Percentiles rank a stretch among this genome's conserved stretches.
These are phyloP conservation scores for Coemansia sp. DNA, from an alignment of 192 early-diverging fungal species.

Conservation along the genomic window DNA sequence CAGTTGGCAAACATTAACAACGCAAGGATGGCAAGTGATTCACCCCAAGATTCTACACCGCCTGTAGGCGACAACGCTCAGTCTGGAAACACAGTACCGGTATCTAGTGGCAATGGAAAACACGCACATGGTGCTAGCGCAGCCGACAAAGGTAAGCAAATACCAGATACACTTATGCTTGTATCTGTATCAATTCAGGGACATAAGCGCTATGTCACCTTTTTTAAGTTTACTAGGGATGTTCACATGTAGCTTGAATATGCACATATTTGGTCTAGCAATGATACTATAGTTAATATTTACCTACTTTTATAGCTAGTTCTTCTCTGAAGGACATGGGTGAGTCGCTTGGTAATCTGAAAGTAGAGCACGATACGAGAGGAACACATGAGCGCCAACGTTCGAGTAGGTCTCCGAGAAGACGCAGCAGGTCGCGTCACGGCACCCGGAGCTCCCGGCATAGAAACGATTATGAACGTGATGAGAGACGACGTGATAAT, in stretches of 20 bases:
- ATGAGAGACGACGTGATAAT: conserved; percentile 53
- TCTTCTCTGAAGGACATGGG: conserved; percentile 45
- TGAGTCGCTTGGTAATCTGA: conserved; percentile 16
- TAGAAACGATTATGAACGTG: conserved; percentile 56
- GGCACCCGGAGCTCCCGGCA: conserved; percentile 49
- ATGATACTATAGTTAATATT: not conserved
- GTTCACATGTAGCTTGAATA: not conserved
- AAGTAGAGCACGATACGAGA: not conserved
- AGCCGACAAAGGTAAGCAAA: conserved; percentile 17
- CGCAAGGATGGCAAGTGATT: conserved; percentile 14
- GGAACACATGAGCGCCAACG: conserved; percentile 7
- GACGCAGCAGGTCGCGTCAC: conserved; percentile 33
- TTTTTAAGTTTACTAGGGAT: not conserved
- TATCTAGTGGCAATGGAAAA: not conserved
- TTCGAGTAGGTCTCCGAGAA: conserved; percentile 3
- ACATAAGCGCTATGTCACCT: not conserved
- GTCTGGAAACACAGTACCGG: not conserved
- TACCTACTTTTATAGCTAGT: conserved; percentile 15
- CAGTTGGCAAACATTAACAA: not conserved
- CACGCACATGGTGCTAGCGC: conserved; percentile 6
- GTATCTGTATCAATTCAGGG: not conserved
- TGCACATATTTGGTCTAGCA: not conserved
- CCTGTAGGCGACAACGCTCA: conserved; percentile 19
- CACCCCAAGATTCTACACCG: conserved; percentile 16
- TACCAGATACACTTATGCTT: not conserved